These are phyloP conservation scores for Eutypella sp. DNA, from an alignment of 2,329 filamentous ascomycete genomes.

Conservation along the genomic window DNA sequence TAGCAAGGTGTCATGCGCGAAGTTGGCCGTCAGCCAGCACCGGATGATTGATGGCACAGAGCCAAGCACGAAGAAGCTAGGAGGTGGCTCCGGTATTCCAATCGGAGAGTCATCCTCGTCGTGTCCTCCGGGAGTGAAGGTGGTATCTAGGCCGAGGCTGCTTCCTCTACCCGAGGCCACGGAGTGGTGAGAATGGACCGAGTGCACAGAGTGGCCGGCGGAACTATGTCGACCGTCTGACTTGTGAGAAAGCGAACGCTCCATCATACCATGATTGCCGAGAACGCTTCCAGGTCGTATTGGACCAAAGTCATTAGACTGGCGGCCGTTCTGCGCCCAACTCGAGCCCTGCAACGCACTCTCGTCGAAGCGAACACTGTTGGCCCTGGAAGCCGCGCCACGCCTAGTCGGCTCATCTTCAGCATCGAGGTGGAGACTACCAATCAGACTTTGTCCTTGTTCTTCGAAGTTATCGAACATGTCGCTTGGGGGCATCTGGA, in stretches of 20 bases:
- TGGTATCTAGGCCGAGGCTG: constrained; percentile 78
- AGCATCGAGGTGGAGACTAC: constrained; percentile 76
- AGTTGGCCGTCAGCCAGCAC: constrained; percentile 89
- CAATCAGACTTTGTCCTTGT: constrained; percentile 73
- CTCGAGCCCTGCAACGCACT: constrained; percentile 84
- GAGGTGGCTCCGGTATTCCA: constrained; percentile 70
- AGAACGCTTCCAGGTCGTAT: constrained; percentile 74
- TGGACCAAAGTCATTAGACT: constrained; percentile 77
- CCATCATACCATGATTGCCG: constrained; percentile 74
- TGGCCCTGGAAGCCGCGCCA: constrained; percentile 84
- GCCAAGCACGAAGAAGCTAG: constrained; percentile 78
- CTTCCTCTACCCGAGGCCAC: constrained; percentile 76
- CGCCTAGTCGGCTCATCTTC: constrained; percentile 83
- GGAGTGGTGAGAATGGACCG: constrained; percentile 60
- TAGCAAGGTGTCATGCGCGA: constrained; percentile 81
- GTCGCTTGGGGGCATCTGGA: constrained; percentile 74
- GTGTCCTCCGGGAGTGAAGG: constrained; percentile 57
- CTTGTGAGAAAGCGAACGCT: constrained; percentile 88
- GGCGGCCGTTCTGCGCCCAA: constrained; percentile 77
- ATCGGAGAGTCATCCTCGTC: constrained; percentile 65
- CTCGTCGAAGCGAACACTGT: constrained; percentile 96
- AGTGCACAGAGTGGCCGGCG: constrained; percentile 73
- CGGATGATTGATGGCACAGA: constrained; percentile 91
- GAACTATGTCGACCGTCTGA: constrained; percentile 95
- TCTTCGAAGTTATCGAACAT: constrained; percentile 90